Percentiles rank a stretch among this genome's conserved stretches.
Evolutionary conservation across 257 asterid genomes (phyloP).

Genomic region (Asclepias syriaca): DNA sequence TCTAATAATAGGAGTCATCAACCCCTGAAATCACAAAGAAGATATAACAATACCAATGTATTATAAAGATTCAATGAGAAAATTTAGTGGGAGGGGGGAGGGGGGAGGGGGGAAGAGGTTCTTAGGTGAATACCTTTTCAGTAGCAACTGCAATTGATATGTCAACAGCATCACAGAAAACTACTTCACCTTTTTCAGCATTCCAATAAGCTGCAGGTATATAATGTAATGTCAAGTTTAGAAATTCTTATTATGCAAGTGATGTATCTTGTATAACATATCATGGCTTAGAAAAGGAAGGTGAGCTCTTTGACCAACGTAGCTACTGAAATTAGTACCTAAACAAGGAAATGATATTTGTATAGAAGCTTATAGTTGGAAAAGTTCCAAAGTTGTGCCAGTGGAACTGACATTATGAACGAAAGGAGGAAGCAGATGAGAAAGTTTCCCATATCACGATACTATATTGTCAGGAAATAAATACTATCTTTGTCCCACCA

Average conservation of each 20-base stretch:
- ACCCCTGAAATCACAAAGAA: conserved; percentile 52
- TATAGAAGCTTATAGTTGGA: background rate
- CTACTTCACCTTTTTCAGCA: conserved; percentile 57
- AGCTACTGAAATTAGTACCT: background rate
- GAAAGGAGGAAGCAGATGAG: background rate
- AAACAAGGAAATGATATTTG: background rate
- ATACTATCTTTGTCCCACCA: background rate
- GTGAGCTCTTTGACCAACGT: background rate
- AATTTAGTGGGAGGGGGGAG: conserved; percentile 14
- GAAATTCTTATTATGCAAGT: background rate
- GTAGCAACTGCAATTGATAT: conserved; percentile 98
- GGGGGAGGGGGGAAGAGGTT: conserved; percentile 11
- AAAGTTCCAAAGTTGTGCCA: background rate
- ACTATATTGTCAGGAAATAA: background rate
- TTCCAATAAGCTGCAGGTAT: conserved; percentile 83
- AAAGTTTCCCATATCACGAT: background rate
- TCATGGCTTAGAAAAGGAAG: background rate
- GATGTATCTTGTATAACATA: background rate
- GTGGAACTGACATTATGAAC: background rate
- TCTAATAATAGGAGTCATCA: conserved; percentile 95
- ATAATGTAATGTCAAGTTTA: conserved; percentile 1
- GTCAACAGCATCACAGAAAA: conserved; percentile 77
- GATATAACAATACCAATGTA: background rate
- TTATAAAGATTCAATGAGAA: conserved; percentile 14
- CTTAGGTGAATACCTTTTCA: conserved; percentile 62